Evolutionary conservation across 169 alveolate genomes (phyloP).

Genomic region (Plasmodium relictum): DNA sequence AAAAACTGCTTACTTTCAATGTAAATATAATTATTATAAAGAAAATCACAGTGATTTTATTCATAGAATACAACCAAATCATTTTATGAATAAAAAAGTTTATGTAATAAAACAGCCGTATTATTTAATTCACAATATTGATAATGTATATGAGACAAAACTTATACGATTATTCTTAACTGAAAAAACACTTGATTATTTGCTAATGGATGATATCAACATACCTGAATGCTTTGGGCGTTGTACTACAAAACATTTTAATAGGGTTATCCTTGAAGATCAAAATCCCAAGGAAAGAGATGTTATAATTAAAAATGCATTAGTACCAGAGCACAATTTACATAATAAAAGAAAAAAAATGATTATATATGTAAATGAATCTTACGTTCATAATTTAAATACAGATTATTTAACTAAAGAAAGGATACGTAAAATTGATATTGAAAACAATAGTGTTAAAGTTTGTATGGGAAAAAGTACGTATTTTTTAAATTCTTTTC

Average conservation of each 20-base stretch:
- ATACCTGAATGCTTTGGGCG: constrained; percentile 70
- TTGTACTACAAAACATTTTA: constrained; percentile 27
- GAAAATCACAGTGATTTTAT: constrained; percentile 19
- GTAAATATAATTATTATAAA: constrained; percentile 47
- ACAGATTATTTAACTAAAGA: constrained; percentile 22
- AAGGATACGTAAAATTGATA: constrained; percentile 9
- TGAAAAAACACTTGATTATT: constrained; percentile 33
- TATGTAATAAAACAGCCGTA: constrained; percentile 65
- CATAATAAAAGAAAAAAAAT: constrained; percentile 17
- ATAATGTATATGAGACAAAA: constrained; percentile 2
- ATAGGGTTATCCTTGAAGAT: constrained; percentile 10
- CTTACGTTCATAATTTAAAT: constrained; percentile 17
- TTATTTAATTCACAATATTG: constrained; percentile 33
- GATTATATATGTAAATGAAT: constrained; percentile 6
- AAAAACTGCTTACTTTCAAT: constrained; percentile 28
- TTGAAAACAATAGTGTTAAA: neutral
- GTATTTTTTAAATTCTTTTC: constrained; percentile 7
- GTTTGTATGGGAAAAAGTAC: constrained; percentile 51
- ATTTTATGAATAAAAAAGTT: constrained; percentile 16
- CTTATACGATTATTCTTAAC: constrained; percentile 24
- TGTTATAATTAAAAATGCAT: constrained; percentile 3
- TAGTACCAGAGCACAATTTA: constrained; percentile 10
- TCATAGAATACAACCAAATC: constrained; percentile 33
- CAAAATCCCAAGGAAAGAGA: neutral
- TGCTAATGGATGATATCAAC: constrained; percentile 23